Conservation (phyloP, 2,329 filamentous ascomycete species). For the Macroventuria anomochaeta region DNA sequence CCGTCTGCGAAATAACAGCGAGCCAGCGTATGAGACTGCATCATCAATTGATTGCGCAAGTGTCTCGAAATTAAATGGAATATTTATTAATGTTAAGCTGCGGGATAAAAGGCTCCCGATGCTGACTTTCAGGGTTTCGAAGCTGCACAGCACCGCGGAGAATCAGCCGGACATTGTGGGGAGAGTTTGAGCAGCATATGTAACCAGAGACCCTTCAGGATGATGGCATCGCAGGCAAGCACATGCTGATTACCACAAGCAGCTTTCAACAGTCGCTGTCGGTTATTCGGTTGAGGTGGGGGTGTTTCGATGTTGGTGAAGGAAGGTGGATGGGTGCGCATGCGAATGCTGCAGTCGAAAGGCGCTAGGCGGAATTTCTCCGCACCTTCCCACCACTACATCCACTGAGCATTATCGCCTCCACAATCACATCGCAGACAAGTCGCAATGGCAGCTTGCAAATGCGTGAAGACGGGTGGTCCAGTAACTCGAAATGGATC, state of each 20-base stretch:
- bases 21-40: background rate
- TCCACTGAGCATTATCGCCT: too few species aligned
- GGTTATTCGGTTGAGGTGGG: background rate
- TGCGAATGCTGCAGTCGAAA: background rate
- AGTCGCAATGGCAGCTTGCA: too few species aligned
- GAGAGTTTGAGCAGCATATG: background rate
- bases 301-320: background rate
- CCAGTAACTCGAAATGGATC: too few species aligned
- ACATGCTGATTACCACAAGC: background rate
- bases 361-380: background rate
- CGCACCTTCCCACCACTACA: too few species aligned
- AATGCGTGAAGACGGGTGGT: too few species aligned
- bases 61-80: background rate
- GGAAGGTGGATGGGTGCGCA: too few species aligned
- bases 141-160: background rate
- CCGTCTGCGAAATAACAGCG: background rate
- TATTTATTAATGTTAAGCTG: background rate
- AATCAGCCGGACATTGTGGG: slow-evolving; percentile 13
- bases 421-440: too few species aligned
- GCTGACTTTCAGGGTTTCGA: background rate
- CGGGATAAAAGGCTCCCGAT: background rate
- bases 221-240: background rate
- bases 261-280: background rate
- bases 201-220: background rate
- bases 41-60: background rate